Evolutionary conservation across 2,329 filamentous ascomycete species (phyloP).

Genomic region (Alternaria novae-zelandiae): DNA sequence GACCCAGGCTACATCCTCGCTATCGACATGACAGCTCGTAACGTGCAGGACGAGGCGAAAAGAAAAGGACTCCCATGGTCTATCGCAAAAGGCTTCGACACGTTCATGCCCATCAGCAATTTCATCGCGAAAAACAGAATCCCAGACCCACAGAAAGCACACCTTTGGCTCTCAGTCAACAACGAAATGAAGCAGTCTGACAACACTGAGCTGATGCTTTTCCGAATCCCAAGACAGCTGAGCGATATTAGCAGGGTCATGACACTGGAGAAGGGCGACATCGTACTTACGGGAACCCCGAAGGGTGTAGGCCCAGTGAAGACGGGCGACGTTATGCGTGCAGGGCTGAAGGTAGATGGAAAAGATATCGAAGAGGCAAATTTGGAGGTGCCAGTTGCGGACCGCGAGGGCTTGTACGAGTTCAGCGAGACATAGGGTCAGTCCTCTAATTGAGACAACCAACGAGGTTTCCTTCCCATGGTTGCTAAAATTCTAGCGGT

Average conservation of each 20-base stretch:
- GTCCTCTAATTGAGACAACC: not conserved
- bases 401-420: conserved; percentile 77
- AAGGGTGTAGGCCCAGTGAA: conserved; percentile 90
- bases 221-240: conserved; percentile 84
- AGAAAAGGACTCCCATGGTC: conserved; percentile 95
- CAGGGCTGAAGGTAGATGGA: conserved; percentile 78
- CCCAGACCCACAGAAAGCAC: conserved; percentile 84
- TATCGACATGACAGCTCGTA: conserved; percentile 97
- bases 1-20: conserved; percentile 78
- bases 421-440: conserved; percentile 63
- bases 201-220: conserved; percentile 93
- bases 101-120: conserved; percentile 86
- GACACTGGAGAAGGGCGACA: conserved; percentile 89
- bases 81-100: conserved; percentile 97
- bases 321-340: conserved; percentile 85
- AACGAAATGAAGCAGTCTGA: conserved; percentile 79
- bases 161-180: conserved; percentile 87
- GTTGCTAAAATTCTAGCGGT: too few relatives aligned
- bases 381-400: conserved; percentile 83
- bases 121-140: conserved; percentile 82
- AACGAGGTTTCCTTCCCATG: not conserved
- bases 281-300: conserved; percentile 95
- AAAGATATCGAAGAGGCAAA: conserved; percentile 83
- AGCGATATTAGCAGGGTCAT: conserved; percentile 94
- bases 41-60: conserved; percentile 95